A percentile compares a stretch with the other conserved stretches of the same genome.
Evolutionary conservation across 495 filamentous ascomycete species (phyloP).

Genomic region (Neurospora sp.): DNA sequence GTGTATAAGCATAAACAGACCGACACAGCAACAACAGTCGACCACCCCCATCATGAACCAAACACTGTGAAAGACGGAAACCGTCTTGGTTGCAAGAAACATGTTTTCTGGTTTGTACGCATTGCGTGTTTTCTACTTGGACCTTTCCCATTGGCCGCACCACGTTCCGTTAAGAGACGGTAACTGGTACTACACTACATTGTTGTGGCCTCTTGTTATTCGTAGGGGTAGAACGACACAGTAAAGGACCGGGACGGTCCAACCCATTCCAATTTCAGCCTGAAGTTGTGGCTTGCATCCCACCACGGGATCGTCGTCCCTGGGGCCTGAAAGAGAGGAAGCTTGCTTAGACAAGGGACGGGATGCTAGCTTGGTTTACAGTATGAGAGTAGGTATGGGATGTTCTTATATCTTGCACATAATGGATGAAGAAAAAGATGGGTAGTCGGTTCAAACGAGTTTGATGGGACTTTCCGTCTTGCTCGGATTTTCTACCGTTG

Average conservation of each 20-base stretch:
- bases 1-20: not conserved
- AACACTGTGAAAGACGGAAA: not conserved
- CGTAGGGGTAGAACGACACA: not conserved
- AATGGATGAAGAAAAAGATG: no score
- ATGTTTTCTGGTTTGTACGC: not conserved
- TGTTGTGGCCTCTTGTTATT: not conserved
- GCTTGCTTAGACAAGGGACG: not conserved
- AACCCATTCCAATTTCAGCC: not conserved
- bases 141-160: not conserved
- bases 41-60: not conserved
- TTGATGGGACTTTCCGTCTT: no score
- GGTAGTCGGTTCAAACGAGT: no score
- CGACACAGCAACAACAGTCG: not conserved
- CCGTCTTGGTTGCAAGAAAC: not conserved
- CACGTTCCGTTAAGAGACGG: not conserved
- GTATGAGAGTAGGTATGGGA: not conserved
- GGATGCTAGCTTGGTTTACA: not conserved
- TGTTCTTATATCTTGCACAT: not conserved
- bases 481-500: not conserved
- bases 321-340: not conserved
- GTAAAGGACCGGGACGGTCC: not conserved
- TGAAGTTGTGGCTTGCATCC: not conserved
- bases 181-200: not conserved
- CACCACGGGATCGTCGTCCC: not conserved
- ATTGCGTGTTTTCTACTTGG: not conserved